Conservation (phyloP, 2,329 filamentous ascomycete species). For the Epichloe festucae region DNA sequence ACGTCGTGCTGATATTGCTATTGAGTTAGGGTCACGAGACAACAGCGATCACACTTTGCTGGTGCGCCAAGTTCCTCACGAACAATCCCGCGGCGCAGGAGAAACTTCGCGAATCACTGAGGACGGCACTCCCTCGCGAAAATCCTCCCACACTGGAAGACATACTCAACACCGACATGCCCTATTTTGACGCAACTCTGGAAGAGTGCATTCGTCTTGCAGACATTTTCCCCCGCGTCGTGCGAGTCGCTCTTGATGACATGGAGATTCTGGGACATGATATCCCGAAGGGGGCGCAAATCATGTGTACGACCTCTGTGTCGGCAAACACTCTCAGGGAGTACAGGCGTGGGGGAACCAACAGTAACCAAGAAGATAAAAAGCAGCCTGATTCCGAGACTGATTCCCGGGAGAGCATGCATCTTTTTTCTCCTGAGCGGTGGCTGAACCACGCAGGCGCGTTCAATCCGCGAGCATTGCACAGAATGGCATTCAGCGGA, state of each 20-base stretch:
- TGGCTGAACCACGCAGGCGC: slow-evolving; percentile 4
- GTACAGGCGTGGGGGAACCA: not conserved
- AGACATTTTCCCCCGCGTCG: not conserved
- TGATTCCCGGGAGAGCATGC: not conserved
- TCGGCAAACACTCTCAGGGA: not conserved
- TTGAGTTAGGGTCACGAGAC: slow-evolving; percentile 12
- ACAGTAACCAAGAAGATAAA: not conserved
- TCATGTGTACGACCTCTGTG: not conserved
- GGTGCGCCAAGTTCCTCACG: slow-evolving; percentile 11
- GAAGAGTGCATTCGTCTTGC: slow-evolving; percentile 2
- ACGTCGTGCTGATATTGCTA: not conserved
- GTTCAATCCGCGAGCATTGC: not conserved
- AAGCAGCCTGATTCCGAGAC: not conserved
- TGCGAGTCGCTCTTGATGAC: not conserved
- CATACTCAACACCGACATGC: not conserved
- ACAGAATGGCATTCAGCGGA: not conserved
- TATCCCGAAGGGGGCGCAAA: slow-evolving; percentile 1
- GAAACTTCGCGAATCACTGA: slow-evolving; percentile 11
- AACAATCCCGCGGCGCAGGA: slow-evolving; percentile 7
- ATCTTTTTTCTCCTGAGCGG: slow-evolving; percentile 5
- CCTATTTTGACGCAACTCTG: slow-evolving; percentile 1
- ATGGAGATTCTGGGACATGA: not conserved
- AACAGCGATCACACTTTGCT: slow-evolving; percentile 10
- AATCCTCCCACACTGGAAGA: not conserved
- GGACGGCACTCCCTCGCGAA: slow-evolving; percentile 4